Evolutionary conservation across 306 rosid species (phyloP).

Genomic region (Dryas alaskensis): DNA sequence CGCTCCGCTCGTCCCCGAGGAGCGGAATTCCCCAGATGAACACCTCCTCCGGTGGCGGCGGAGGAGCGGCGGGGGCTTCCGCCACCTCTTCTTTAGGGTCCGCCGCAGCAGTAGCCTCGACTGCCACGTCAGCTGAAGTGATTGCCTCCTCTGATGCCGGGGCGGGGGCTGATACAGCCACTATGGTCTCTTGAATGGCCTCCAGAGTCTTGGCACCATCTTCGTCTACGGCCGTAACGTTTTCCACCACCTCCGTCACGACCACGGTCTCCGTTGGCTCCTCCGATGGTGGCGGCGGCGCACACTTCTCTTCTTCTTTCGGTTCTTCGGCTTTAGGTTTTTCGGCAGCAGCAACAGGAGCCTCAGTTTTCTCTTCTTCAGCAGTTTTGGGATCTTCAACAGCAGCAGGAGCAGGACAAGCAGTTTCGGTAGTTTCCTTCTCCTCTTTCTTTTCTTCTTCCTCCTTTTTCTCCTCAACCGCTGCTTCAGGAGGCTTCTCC

Average conservation of each 20-base stretch:
- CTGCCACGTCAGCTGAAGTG: slow-evolving; percentile 17
- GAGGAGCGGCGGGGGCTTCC: slow-evolving; percentile 18
- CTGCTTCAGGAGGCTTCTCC: slow-evolving; percentile 19
- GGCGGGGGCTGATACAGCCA: slow-evolving; percentile 30
- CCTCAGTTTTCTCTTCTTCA: background rate
- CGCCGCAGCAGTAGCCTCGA: slow-evolving; percentile 20
- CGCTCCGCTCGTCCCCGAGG: slow-evolving; percentile 69
- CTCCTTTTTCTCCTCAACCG: slow-evolving; percentile 18
- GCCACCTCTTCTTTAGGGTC: slow-evolving; percentile 22
- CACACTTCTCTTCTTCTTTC: slow-evolving; percentile 13
- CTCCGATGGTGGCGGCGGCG: background rate
- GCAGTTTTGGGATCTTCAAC: slow-evolving; percentile 8
- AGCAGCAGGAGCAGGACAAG: too few species aligned
- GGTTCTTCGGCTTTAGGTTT: slow-evolving; percentile 13
- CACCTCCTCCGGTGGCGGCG: slow-evolving; percentile 43
- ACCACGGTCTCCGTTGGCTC: slow-evolving; percentile 18
- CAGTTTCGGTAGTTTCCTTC: too few species aligned
- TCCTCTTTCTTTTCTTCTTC: slow-evolving; percentile 10
- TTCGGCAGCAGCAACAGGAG: background rate
- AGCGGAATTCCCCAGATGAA: slow-evolving; percentile 72
- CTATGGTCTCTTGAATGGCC: slow-evolving; percentile 62
- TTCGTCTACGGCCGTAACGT: slow-evolving; percentile 33
- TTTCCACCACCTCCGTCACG: slow-evolving; percentile 36
- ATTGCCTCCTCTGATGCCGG: slow-evolving; percentile 6
- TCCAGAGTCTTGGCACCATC: slow-evolving; percentile 73